Evolutionary conservation across 345 rosid species (phyloP).

Genomic region (Microcos paniculata): DNA sequence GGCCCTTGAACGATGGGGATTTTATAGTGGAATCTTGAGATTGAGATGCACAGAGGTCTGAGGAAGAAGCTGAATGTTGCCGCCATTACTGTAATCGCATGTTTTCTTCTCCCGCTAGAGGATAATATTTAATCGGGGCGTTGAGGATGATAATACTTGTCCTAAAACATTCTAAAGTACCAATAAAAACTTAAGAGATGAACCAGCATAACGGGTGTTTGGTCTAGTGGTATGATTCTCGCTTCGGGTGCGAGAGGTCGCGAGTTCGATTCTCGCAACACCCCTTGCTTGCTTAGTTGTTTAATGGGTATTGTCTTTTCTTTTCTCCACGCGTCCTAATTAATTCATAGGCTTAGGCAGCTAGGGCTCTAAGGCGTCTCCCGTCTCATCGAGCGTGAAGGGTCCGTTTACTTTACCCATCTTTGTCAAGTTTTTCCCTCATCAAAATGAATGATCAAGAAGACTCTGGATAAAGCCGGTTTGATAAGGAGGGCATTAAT

Average conservation of each 20-base stretch:
- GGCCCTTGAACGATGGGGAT: constrained; percentile 11
- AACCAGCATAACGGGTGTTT: constrained; percentile 43
- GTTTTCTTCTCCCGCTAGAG: background rate
- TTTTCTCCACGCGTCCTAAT: no score
- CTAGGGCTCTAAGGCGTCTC: no score
- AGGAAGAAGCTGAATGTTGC: constrained; percentile 15
- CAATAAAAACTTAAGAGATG: no score
- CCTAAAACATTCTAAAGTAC: background rate
- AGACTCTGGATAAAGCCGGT: no score
- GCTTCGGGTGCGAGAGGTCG: constrained; percentile 98
- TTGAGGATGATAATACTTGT: background rate
- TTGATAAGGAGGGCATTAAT: no score
- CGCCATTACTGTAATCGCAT: constrained; percentile 5
- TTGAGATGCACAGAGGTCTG: constrained; percentile 24
- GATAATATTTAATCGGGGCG: background rate
- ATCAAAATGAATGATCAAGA: no score
- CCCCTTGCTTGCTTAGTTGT: constrained; percentile 31
- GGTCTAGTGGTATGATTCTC: constrained; percentile 99
- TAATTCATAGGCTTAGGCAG: no score
- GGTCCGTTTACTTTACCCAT: no score
- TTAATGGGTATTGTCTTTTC: no score
- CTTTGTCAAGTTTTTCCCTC: no score
- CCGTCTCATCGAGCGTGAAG: no score
- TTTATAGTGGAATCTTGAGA: constrained; percentile 18
- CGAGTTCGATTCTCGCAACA: constrained; percentile 94